Percentiles rank a stretch among this genome's conserved stretches.
These are phyloP conservation scores for Carex pumila DNA, from an alignment of 176 grass and related monocot genomes.

Conservation along the genomic window DNA sequence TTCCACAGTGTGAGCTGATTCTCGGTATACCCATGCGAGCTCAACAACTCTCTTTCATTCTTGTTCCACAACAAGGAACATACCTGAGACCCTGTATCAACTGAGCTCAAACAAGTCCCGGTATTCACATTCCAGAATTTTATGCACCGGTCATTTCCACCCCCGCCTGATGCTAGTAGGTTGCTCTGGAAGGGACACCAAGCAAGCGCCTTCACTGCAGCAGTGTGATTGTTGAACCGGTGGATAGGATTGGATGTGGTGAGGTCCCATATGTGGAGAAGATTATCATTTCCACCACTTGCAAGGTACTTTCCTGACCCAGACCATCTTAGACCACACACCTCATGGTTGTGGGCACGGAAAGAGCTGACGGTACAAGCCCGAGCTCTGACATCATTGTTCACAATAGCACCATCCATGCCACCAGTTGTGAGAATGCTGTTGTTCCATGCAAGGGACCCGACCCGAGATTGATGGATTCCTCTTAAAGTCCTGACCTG, in stretches of 20 bases:
- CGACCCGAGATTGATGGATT: conserved; percentile 43
- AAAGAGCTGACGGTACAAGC: conserved; percentile 26
- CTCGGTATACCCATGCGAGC: conserved; percentile 34
- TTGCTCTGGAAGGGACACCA: conserved; percentile 70
- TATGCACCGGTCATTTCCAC: conserved; percentile 32
- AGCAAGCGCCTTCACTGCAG: conserved; percentile 60
- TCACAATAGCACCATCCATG: conserved; percentile 48
- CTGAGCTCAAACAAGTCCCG: conserved; percentile 34
- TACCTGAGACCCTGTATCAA: conserved; percentile 57
- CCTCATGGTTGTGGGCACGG: conserved; percentile 34
- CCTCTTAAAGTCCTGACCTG: conserved; percentile 55
- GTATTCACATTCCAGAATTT: conserved; percentile 61
- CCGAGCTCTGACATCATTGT: conserved; percentile 50
- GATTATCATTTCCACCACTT: conserved; percentile 49
- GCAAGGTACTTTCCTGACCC: conserved; percentile 40
- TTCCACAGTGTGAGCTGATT: conserved; percentile 47
- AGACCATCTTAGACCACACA: conserved; percentile 58
- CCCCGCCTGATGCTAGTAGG: conserved; percentile 56
- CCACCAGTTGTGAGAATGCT: conserved; percentile 49
- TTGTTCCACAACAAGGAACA: conserved; percentile 55
- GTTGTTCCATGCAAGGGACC: conserved; percentile 60
- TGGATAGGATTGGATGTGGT: conserved; percentile 48
- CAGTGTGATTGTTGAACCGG: conserved; percentile 28
- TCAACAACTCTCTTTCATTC: conserved; percentile 46
- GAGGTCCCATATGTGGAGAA: conserved; percentile 51